A percentile compares a stretch with the other conserved stretches of the same genome.
phyloP scores from a whole-genome alignment of 2,329 filamentous ascomycete species.

The Pseudocercospora macadamiae region DNA sequence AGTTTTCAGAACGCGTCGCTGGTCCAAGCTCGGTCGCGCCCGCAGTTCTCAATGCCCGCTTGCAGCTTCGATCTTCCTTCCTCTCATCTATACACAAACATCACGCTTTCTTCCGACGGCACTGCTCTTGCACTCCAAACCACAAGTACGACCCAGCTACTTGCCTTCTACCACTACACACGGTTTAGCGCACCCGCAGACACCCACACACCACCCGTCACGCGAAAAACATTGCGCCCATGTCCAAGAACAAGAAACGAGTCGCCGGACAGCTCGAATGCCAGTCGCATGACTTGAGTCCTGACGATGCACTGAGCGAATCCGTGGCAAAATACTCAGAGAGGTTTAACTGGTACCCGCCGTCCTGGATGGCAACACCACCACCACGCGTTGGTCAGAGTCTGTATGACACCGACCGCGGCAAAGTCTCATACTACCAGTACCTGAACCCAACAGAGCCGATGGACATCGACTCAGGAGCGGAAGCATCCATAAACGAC shows the following conservation, averaged over 20 bases:
- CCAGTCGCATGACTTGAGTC: neutral
- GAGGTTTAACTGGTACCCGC: no score
- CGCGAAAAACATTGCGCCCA: neutral
- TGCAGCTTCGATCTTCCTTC: neutral
- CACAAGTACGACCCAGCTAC: neutral
- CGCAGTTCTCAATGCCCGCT: neutral
- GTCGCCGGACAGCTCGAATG: neutral
- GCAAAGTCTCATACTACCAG: neutral
- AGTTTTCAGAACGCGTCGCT: conserved; percentile 10
- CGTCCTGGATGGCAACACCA: no score
- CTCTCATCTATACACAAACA: neutral
- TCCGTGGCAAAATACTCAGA: no score
- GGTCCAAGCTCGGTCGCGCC: neutral
- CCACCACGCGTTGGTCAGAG: no score
- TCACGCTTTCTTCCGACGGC: neutral
- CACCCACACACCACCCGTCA: neutral
- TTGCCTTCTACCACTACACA: neutral
- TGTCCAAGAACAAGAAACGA: neutral
- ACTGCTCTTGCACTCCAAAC: neutral
- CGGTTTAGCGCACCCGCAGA: neutral
- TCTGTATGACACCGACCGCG: neutral
- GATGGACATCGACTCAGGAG: conserved; percentile 3
- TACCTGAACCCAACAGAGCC: neutral
- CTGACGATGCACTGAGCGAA: no score
- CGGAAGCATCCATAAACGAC: neutral